These are phyloP conservation scores for Thermothielavioides terrestris DNA, from an alignment of 495 filamentous ascomycete species.

Conservation along the genomic window DNA sequence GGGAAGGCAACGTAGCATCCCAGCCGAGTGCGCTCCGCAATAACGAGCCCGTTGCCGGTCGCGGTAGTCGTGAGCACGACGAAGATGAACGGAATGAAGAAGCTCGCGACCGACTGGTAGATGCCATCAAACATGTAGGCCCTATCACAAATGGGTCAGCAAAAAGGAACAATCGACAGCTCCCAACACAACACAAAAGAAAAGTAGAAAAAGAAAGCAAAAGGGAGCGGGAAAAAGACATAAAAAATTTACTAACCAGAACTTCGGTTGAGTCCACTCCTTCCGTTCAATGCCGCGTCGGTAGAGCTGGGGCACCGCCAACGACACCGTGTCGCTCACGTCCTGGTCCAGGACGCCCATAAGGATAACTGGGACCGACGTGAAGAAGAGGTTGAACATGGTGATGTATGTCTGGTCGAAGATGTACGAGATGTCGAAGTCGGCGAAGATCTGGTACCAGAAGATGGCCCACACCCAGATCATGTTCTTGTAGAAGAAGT, in stretches of 20 bases:
- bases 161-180: no score
- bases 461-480: conserved; percentile 96
- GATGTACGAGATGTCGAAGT: conserved; percentile 91
- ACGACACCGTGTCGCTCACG: conserved; percentile 84
- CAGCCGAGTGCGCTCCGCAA: conserved; percentile 70
- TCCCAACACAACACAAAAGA: no score
- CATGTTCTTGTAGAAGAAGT: conserved; percentile 99
- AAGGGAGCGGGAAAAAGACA: background rate
- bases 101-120: conserved; percentile 88
- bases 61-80: conserved; percentile 60
- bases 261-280: conserved; percentile 95
- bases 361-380: conserved; percentile 87
- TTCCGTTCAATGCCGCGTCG: conserved; percentile 90
- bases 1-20: conserved; percentile 74
- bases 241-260: conserved; percentile 64
- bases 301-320: conserved; percentile 93
- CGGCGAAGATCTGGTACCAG: conserved; percentile 95
- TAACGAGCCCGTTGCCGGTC: conserved; percentile 56
- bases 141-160: conserved; percentile 44
- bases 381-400: conserved; percentile 93
- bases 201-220: background rate
- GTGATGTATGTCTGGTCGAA: conserved; percentile 98
- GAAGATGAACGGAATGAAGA: conserved; percentile 83
- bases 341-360: conserved; percentile 98
- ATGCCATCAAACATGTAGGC: conserved; percentile 90